Percentiles rank a stretch among this genome's conserved stretches.
Conservation (phyloP, 257 asterid species). For the Przewalskia tangutica region DNA sequence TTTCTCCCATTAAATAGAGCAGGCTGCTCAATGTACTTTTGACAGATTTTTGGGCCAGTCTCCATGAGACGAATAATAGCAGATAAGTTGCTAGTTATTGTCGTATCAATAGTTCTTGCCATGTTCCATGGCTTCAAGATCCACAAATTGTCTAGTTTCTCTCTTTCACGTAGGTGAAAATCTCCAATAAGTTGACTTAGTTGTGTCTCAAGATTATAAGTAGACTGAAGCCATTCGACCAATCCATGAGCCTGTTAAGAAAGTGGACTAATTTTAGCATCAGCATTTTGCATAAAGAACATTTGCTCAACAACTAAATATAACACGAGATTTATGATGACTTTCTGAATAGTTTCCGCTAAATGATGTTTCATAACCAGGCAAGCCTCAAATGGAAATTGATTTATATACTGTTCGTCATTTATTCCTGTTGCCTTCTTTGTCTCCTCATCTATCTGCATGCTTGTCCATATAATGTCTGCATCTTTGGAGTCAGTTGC, state of each 20-base stretch:
- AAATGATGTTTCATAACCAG: conserved; percentile 95
- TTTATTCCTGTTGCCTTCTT: conserved; percentile 64
- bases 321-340: conserved; percentile 13
- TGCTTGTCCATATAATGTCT: conserved; percentile 82
- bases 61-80: conserved; percentile 95
- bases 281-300: neutral
- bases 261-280: conserved; percentile 13
- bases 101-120: conserved; percentile 97
- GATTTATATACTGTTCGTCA: conserved; percentile 73
- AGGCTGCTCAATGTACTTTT: conserved; percentile 95
- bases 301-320: conserved; percentile 1
- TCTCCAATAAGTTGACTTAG: conserved; percentile 76
- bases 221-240: conserved; percentile 89
- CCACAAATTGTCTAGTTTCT: conserved; percentile 70
- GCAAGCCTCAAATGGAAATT: conserved; percentile 95
- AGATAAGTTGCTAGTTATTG: conserved; percentile 64
- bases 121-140: conserved; percentile 98
- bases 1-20: conserved; percentile 80
- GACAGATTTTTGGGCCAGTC: conserved; percentile 95
- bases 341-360: conserved; percentile 88
- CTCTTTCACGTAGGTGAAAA: conserved; percentile 50
- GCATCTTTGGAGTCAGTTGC: conserved; percentile 87
- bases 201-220: conserved; percentile 92
- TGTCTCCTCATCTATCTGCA: conserved; percentile 85
- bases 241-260: conserved; percentile 66